Evolutionary conservation across 495 filamentous ascomycete species (phyloP).

Genomic region (Evernia prunastri): DNA sequence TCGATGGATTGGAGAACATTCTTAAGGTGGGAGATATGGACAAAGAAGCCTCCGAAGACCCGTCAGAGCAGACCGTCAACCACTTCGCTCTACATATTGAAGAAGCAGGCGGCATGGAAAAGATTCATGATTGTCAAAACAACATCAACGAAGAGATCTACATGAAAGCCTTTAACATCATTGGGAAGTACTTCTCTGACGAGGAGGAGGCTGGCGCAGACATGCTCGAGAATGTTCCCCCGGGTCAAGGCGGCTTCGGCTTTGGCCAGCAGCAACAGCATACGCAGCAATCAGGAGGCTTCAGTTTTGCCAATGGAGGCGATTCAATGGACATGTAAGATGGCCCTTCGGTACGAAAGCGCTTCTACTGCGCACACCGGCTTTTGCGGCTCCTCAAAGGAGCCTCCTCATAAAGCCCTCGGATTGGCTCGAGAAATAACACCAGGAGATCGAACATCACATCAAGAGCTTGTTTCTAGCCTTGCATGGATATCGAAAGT

Average conservation of each 20-base stretch:
- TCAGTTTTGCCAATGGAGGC: conserved; percentile 86
- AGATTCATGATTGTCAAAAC: conserved; percentile 99
- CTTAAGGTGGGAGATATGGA: conserved; percentile 99
- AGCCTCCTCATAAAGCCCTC: neutral
- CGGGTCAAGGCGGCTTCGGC: conserved; percentile 66
- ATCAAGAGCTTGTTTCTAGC: neutral
- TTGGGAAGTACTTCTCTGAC: conserved; percentile 99
- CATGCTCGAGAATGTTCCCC: conserved; percentile 61
- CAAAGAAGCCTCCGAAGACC: conserved; percentile 69
- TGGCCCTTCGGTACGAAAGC: neutral
- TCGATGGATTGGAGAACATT: conserved; percentile 98
- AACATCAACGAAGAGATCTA: conserved; percentile 99
- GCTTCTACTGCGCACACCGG: neutral
- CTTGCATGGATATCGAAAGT: conserved; percentile 12
- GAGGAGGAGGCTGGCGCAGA: conserved; percentile 84
- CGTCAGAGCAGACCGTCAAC: conserved; percentile 75
- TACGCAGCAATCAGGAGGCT: conserved; percentile 66
- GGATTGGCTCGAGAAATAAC: conserved; percentile 3
- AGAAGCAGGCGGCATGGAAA: conserved; percentile 98
- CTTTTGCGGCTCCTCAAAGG: neutral
- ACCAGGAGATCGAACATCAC: conserved; percentile 5
- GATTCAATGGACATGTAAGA: conserved; percentile 99
- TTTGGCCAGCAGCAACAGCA: conserved; percentile 75
- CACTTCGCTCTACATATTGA: conserved; percentile 97
- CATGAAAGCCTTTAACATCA: conserved; percentile 99